Evolutionary conservation across 2,329 filamentous ascomycete genomes (phyloP), one percentile per base, ranked within the genome.

Genomic region (Cladosporium oxysporum): DNA sequence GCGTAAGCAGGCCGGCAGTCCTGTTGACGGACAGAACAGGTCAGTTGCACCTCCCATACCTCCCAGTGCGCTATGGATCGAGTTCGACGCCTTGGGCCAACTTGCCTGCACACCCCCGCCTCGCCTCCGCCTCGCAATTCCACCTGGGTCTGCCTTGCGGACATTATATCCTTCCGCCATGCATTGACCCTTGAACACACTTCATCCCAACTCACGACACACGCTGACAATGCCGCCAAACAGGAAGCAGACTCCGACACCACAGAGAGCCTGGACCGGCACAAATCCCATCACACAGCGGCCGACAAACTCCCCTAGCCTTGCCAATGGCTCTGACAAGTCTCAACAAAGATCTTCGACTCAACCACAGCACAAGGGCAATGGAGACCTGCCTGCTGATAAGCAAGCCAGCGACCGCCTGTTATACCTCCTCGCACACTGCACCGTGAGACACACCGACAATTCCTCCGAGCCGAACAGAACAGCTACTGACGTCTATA

Each of bases 241-340:
- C 79, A 82, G 84, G 78, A 81, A 84, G 80, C 78, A 84, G 77
- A 76, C 81, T 33, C 70, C 82, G 58, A 47, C 67, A 35, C 69
- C 65, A 55, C 84, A 83, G 70, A 87, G 85, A 76, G 85, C 85
- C 73, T 89, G 87, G 87, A 82, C 83, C 58, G 85, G 85, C 71
- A 82, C 83, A 65, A 89, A 89, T 75, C 85, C 86, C 53, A 84
- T 87, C 74, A 87, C 85, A 23, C 85, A 88, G 71, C 83, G 85
- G 70, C 75, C 82, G 5, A 50, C 50, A 8, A 66, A 61, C 55
- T 79, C 82, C 29, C 79, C 78, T 67, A 74, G 77, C 66, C 80
- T 82, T 66, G 80, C 83, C 69, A 89, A 89, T 79, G 87, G 86
- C 71, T 81, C 79, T 68, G 78, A 80, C 70, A 77, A 75, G 67